Evolutionary conservation across 1,139 yeast genomes (phyloP).

Genomic region (Debaryomyces singareniensis): DNA sequence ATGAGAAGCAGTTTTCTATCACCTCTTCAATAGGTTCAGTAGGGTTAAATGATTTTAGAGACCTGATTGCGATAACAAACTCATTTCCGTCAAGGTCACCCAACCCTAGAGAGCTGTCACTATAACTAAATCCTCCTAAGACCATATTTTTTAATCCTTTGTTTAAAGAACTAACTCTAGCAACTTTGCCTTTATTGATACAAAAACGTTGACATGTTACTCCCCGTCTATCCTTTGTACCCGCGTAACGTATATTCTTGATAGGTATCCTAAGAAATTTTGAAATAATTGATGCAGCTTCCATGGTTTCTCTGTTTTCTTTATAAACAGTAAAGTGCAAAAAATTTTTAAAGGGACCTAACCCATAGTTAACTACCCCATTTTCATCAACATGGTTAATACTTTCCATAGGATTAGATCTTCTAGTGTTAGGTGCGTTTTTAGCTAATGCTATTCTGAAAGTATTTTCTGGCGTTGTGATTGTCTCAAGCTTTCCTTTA

Average conservation of each 20-base stretch:
- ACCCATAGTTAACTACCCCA: conserved; percentile 46
- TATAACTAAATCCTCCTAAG: conserved; percentile 73
- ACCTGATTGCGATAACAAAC: conserved; percentile 76
- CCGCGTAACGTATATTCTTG: conserved; percentile 73
- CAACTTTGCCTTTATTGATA: conserved; percentile 66
- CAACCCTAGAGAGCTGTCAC: conserved; percentile 54
- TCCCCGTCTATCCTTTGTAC: conserved; percentile 95
- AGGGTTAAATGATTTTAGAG: conserved; percentile 38
- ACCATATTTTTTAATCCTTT: conserved; percentile 66
- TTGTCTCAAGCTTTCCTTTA: conserved; percentile 68
- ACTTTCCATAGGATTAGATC: conserved; percentile 35
- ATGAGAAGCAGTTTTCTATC: conserved; percentile 46
- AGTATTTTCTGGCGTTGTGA: conserved; percentile 63
- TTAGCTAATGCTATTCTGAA: conserved; percentile 52
- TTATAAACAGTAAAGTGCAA: conserved; percentile 80
- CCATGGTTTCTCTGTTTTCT: conserved; percentile 97
- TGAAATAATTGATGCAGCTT: conserved; percentile 70
- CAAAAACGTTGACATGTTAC: conserved; percentile 85
- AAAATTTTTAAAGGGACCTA: conserved; percentile 64
- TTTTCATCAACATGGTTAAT: conserved; percentile 45
- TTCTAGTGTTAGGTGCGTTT: conserved; percentile 19
- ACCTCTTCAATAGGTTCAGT: conserved; percentile 31
- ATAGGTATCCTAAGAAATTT: conserved; percentile 70
- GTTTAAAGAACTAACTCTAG: conserved; percentile 71
- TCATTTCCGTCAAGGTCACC: conserved; percentile 90